Evolutionary conservation across 2,329 filamentous ascomycete genomes (phyloP).

Genomic region (Cadophora sp.): DNA sequence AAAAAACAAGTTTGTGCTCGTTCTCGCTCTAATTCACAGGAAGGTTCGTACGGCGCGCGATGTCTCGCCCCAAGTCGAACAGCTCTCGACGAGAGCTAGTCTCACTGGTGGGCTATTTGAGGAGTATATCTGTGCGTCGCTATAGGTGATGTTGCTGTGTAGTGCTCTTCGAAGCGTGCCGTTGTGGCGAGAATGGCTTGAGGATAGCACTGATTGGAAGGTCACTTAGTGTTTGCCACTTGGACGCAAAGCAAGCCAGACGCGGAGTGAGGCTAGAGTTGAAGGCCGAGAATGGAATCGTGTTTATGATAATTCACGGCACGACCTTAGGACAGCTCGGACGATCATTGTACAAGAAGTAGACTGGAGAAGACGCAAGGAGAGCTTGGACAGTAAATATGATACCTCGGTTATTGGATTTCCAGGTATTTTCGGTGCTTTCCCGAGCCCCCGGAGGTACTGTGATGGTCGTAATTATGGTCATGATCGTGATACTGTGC

Average conservation of each 20-base stretch:
- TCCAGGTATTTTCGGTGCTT: no score
- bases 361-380: no score
- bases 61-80: not conserved
- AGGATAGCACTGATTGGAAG: not conserved
- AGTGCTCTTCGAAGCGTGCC: not conserved
- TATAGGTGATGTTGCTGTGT: not conserved
- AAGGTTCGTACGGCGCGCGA: not conserved
- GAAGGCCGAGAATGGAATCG: not conserved
- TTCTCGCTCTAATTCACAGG: not conserved
- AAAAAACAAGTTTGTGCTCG: not conserved
- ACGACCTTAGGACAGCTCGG: no score
- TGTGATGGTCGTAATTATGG: no score
- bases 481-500: no score
- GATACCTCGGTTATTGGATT: no score
- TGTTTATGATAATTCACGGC: no score
- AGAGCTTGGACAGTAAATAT: no score
- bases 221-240: not conserved
- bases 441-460: no score
- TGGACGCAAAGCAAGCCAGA: not conserved
- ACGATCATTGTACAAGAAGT: no score
- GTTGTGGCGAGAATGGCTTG: slow-evolving; percentile 1
- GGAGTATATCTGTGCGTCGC: slow-evolving; percentile 5
- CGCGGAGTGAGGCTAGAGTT: not conserved
- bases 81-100: not conserved
- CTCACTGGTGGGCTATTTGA: slow-evolving; percentile 1